These are phyloP conservation scores for Withania somnifera DNA, from an alignment of 305 asterid genomes.

Conservation along the genomic window DNA sequence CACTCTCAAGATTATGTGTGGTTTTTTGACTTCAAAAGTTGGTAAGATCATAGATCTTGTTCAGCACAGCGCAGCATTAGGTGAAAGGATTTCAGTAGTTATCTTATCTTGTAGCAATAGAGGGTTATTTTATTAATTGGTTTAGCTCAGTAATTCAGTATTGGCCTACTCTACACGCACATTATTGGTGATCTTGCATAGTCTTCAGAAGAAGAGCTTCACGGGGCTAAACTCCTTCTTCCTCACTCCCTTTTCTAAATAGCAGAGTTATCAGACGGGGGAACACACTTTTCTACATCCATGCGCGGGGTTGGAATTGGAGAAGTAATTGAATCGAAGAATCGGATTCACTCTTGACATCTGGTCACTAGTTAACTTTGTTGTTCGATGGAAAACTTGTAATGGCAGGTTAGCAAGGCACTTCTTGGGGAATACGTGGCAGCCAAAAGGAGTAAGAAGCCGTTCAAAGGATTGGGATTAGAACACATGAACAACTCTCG, in stretches of 20 bases:
- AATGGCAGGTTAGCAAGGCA: constrained; percentile 89
- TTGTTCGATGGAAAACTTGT: not conserved
- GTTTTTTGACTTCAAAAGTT: not conserved
- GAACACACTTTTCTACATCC: no score
- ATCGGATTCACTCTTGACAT: no score
- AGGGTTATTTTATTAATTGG: no score
- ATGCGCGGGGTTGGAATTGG: no score
- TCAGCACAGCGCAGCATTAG: not conserved
- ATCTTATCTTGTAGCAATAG: not conserved
- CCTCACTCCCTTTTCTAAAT: no score
- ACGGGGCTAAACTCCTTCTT: no score
- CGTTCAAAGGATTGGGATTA: constrained; percentile 74
- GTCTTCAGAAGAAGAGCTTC: no score
- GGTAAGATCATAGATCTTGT: not conserved
- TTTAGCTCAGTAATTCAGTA: not conserved
- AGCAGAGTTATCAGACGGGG: no score
- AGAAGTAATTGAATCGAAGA: no score
- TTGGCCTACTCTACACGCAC: not conserved
- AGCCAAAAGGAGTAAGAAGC: constrained; percentile 51
- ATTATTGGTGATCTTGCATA: not conserved
- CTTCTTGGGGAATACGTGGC: constrained; percentile 58
- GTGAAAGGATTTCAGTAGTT: not conserved
- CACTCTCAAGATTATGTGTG: not conserved
- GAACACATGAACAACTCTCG: constrained; percentile 71
- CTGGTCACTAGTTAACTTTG: not conserved